These are phyloP conservation scores for Kuraishia cidri DNA, from an alignment of 805 yeast genomes.

Conservation along the genomic window DNA sequence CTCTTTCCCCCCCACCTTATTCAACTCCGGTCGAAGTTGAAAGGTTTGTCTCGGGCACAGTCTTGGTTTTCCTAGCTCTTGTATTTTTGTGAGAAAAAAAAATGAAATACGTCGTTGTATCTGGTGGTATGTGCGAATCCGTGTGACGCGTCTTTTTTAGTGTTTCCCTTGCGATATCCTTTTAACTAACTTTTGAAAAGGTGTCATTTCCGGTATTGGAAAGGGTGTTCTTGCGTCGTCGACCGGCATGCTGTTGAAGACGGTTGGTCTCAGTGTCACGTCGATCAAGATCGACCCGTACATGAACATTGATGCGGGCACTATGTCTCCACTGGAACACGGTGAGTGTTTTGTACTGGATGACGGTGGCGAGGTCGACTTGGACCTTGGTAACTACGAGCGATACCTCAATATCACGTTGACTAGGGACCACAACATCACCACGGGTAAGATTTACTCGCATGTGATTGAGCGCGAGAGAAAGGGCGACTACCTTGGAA, in stretches of 20 bases:
- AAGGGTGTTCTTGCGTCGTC: conserved; percentile 98
- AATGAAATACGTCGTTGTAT: conserved; percentile 98
- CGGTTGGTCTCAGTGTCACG: conserved; percentile 90
- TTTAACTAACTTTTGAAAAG: conserved; percentile 3
- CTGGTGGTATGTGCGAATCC: conserved; percentile 49
- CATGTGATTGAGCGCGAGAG: conserved; percentile 92
- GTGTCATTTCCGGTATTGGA: conserved; percentile 99
- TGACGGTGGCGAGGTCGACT: conserved; percentile 99
- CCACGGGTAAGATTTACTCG: conserved; percentile 96
- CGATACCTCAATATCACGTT: conserved; percentile 90
- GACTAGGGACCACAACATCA: conserved; percentile 91
- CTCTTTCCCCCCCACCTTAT: no score
- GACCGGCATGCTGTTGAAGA: conserved; percentile 89
- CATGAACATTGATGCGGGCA: conserved; percentile 99
- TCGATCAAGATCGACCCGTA: conserved; percentile 98
- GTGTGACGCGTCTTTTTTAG: neutral
- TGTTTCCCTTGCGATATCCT: neutral
- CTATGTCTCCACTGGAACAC: conserved; percentile 98
- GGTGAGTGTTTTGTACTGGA: conserved; percentile 97
- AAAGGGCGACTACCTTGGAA: conserved; percentile 95
- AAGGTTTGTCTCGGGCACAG: no score
- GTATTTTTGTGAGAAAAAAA: no score
- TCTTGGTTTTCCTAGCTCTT: no score
- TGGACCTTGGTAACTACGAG: conserved; percentile 97
- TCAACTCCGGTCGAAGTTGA: no score